Conservation (phyloP, 768 basidiomycete species). For the Leccinum broughii region DNA sequence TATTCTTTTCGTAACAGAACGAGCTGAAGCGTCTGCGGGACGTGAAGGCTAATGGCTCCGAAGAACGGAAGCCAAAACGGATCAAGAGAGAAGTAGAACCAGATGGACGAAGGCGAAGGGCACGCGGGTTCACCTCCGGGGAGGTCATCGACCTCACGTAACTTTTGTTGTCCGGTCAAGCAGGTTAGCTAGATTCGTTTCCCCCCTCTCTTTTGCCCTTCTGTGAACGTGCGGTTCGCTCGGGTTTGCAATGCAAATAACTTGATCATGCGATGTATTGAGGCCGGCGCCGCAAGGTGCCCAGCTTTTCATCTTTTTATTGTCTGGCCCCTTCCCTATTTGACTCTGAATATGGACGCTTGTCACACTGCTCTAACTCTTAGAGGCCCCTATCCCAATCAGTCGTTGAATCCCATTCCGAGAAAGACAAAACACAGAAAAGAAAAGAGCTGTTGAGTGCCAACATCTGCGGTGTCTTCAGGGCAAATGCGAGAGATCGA, state of each 20-base stretch:
- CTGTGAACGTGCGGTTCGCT: not conserved
- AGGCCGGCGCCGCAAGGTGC: too few relatives aligned
- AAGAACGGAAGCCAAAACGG: conserved; percentile 17
- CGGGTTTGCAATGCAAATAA: not conserved
- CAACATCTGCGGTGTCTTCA: not conserved
- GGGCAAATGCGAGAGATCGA: not conserved
- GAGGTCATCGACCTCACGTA: conserved; percentile 24
- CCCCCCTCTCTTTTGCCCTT: too few relatives aligned
- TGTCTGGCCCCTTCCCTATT: too few relatives aligned
- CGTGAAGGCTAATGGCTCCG: not conserved
- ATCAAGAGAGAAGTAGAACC: conserved; percentile 15
- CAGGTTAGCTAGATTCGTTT: not conserved
- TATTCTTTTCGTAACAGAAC: conserved; percentile 1
- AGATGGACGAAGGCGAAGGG: not conserved
- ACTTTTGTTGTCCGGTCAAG: not conserved
- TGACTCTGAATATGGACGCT: too few relatives aligned
- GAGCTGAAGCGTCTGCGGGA: conserved; percentile 18
- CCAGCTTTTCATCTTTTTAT: too few relatives aligned
- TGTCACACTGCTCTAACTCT: too few relatives aligned
- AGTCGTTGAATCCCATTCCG: too few relatives aligned
- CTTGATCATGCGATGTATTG: not conserved
- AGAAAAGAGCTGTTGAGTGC: too few relatives aligned
- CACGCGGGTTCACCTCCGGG: not conserved
- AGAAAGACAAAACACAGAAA: too few relatives aligned
- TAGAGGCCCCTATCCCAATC: too few relatives aligned